Evolutionary conservation across 169 alveolate species (phyloP).

Genomic region (Eimeria tenella): DNA sequence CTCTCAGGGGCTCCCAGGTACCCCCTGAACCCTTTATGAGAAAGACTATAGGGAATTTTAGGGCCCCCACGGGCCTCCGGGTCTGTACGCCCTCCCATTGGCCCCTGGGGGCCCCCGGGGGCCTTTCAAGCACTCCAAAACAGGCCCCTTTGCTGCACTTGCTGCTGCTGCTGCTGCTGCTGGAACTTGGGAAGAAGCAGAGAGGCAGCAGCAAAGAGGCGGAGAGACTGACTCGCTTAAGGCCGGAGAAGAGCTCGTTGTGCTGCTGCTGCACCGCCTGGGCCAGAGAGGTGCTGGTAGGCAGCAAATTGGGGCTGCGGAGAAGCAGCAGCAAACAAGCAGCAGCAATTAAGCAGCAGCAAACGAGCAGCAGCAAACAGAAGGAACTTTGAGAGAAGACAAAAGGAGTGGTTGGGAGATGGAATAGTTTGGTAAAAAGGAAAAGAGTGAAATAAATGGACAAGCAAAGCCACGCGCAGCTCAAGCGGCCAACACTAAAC

Average conservation of each 20-base stretch:
- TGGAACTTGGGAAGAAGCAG: no score
- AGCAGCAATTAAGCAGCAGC: background rate
- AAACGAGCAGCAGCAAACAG: background rate
- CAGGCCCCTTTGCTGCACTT: background rate
- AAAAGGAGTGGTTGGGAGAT: background rate
- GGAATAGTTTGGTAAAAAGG: background rate
- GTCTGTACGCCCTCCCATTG: background rate
- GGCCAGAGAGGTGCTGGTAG: background rate
- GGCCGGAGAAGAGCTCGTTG: constrained; percentile 33
- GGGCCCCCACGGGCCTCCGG: background rate
- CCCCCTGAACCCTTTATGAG: no score
- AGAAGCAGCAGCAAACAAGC: background rate
- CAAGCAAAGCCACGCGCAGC: background rate
- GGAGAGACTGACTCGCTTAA: background rate
- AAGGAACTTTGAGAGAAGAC: no score
- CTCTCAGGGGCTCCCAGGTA: background rate
- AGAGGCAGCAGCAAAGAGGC: background rate
- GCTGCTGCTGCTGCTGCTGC: no score
- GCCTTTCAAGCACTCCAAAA: background rate
- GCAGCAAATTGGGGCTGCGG: background rate
- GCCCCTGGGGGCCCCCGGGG: background rate
- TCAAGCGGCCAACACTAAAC: no score
- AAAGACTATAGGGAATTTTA: no score
- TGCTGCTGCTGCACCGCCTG: constrained; percentile 1
- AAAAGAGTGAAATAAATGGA: background rate